These are phyloP conservation scores for Lasiodiplodia sp. DNA, from an alignment of 2,329 filamentous ascomycete genomes.

Conservation along the genomic window DNA sequence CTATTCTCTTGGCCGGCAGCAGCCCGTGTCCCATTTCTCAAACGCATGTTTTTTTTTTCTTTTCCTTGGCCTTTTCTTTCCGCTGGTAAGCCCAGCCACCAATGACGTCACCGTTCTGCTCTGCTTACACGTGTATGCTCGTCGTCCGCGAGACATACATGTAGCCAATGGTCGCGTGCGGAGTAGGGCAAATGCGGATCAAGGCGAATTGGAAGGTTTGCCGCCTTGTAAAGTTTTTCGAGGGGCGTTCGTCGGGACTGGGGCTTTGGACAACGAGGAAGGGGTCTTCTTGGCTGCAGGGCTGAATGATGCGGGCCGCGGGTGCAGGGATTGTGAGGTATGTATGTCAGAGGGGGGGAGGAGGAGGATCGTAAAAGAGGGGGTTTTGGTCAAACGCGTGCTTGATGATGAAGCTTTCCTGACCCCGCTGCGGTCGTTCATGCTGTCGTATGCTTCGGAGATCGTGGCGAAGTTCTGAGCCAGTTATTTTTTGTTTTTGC, in stretches of 20 bases:
- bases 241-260: not conserved
- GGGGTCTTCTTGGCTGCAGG: not conserved
- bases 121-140: not conserved
- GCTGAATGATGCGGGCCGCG: not conserved
- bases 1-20: too few species aligned
- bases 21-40: too few species aligned
- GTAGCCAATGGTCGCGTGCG: not conserved
- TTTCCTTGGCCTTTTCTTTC: not conserved
- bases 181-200: not conserved
- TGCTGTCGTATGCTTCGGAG: too few species aligned
- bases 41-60: not conserved
- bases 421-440: too few species aligned
- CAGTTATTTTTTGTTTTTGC: too few species aligned
- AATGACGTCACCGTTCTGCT: not conserved
- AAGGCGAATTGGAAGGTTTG: not conserved
- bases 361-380: not conserved
- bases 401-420: not conserved
- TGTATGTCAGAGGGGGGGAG: not conserved
- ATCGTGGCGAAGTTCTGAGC: too few species aligned
- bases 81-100: not conserved
- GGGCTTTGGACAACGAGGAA: not conserved
- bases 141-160: not conserved
- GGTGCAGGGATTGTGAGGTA: not conserved
- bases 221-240: not conserved
- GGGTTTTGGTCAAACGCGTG: not conserved